phyloP scores from a whole-genome alignment of 148 eudicot genomes.

The Hydrangea macrophylla region DNA sequence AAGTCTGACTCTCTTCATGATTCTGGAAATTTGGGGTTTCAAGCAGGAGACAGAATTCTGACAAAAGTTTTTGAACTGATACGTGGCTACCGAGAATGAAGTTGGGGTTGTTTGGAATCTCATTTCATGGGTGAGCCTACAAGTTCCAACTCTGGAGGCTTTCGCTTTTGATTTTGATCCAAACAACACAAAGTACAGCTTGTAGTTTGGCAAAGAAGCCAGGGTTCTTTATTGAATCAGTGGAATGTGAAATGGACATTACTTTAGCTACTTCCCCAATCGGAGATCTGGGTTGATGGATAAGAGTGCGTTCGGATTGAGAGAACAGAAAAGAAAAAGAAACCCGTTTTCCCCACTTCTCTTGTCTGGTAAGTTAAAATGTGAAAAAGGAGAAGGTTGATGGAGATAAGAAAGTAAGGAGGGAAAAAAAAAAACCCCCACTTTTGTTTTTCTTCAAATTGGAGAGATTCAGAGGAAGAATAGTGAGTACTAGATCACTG shows the following conservation, averaged over 20 bases:
- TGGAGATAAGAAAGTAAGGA: too few species aligned
- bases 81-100: constrained; percentile 18
- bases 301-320: too few species aligned
- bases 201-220: constrained; percentile 2
- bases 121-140: constrained; percentile 10
- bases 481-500: too few species aligned
- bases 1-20: constrained; percentile 13
- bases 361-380: too few species aligned
- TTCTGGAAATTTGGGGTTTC: constrained; percentile 18
- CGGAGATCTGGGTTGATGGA: too few species aligned
- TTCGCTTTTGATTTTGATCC: constrained; percentile 3
- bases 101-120: constrained; percentile 13
- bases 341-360: too few species aligned
- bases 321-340: too few species aligned
- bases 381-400: too few species aligned
- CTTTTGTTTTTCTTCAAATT: too few species aligned
- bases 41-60: neutral
- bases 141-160: constrained; percentile 11
- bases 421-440: too few species aligned
- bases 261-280: neutral
- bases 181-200: neutral
- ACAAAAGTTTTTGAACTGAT: constrained; percentile 29
- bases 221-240: neutral
- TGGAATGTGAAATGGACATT: neutral
- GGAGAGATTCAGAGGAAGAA: too few species aligned